Evolutionary conservation across 306 rosid genomes (phyloP), one percentile per base, ranked within the genome.

Genomic region (Cucumis cinereus): DNA sequence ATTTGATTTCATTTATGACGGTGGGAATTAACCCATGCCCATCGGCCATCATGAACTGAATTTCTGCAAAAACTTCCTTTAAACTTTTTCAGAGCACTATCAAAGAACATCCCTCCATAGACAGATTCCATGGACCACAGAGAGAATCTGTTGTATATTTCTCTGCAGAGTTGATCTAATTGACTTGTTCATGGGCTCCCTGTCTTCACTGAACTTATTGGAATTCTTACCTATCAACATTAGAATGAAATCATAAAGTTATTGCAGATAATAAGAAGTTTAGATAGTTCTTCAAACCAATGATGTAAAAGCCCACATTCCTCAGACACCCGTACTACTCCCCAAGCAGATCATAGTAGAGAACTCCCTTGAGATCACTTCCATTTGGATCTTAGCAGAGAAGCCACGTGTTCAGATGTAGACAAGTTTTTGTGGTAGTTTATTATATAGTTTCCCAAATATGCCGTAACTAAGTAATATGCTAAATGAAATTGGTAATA

Each of bases 61-160:
- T 67, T 67, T 9, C 53, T 40, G 73, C 53, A 30, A 67, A 40
- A 67, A 38, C 33, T 67, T 67, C 73, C 45, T 67, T n/a, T 20
- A 67, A 67, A 16, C 28, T 20, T 40, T 66, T 67, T 67, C 53
- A 67, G 73, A 67, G 73, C 73, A 67, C 73, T 38, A 40, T 22
- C 33, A 67, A 26, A 67, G 52, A 66, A 66, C 73, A 66, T 7
- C 54, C n/a, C 1, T 16, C 54, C 54, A 22, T 41, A 20, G 54
- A 67, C 52, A 67, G 53, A 38, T n/a, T 66, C 10, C 73, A 38
- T 40, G 52, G 73, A n/a, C 73, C 73, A 66, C 73, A 38, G 73
- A 36, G 15, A 40, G 10, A 38, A 38, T 19, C 53, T 20, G 30
- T 40, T 41, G 35, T 26, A 36, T 23, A 40, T 41, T 40, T 67